Base-by-base conservation (phyloP, 805 yeast species). In the Wickerhamomyces chaumierensis region DNA sequence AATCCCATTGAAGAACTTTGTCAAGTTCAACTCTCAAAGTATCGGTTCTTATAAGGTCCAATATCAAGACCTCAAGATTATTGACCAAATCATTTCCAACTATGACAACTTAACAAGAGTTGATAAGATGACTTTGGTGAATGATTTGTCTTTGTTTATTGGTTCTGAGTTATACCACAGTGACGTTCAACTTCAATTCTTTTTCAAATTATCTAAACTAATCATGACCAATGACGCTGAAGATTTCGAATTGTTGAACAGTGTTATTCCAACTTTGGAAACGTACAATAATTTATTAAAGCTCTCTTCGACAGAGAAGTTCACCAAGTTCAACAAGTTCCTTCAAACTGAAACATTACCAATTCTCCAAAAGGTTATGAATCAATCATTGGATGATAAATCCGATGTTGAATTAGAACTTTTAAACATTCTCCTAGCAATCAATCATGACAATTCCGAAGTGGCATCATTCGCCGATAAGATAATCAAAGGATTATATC, bases 1-100 rank as follows among this genome's bases (percentile, higher is more conserved):
- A 5, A 38, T 52, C 31, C 40, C 42, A 3, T n/a, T 45, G 0
- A 48, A 55, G 1, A 56, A 57, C 25, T 56, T 69, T 23, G 48
- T 72, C 11, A 52, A 59, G 16, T 43, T 71, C 20, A 75, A 76
- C 47, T 52, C 67, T 17, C 63, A 66, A 41, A 60, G 63, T 44
- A 50, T 63, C 18, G 77, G 75, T 2, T 61, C 72, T 43, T 70
- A 66, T 44, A 65, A 69, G 37, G 70, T 70, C 1, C 62, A 69
- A 11, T 80, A 78, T 46, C 61, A 57, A 18, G 45, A 57, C 27
- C 13, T 38, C 5, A 38, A 42, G 16, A 46, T 58, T 25, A 57
- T 57, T 36, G 51, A 55, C 3, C 47, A 44, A 17, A 44, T 67
- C 5, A 38, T 44, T 18, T 36, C 42, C 2, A 45, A 49, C 19